Evolutionary conservation across 805 yeast species (phyloP).

Genomic region (Suhomyces vadensis): DNA sequence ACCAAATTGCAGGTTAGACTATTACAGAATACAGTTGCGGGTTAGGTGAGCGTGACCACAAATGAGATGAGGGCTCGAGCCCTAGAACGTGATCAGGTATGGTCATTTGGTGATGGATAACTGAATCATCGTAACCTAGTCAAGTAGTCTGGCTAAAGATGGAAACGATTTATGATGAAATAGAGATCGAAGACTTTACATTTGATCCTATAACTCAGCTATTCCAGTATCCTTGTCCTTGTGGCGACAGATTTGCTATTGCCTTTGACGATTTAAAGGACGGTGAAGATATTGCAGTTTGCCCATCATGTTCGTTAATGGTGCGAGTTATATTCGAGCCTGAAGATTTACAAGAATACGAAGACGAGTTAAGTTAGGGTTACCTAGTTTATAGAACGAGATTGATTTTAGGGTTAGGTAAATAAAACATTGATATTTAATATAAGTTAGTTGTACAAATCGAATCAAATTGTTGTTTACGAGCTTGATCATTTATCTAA

Average conservation of each 20-base stretch:
- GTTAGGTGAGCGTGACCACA: conserved; percentile 2
- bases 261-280: conserved; percentile 80
- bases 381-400: neutral
- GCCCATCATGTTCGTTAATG: conserved; percentile 95
- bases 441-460: neutral
- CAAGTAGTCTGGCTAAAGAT: conserved; percentile 23
- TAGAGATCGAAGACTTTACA: conserved; percentile 95
- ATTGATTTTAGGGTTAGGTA: conserved; percentile 1
- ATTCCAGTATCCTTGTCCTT: conserved; percentile 95
- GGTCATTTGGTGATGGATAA: neutral
- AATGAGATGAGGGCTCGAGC: conserved; percentile 11
- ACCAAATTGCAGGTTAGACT: conserved; percentile 3
- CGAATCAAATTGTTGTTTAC: neutral
- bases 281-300: conserved; percentile 92
- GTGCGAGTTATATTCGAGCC: conserved; percentile 86
- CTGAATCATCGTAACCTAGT: neutral
- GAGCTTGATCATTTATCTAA: neutral
- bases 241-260: conserved; percentile 94
- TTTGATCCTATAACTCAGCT: conserved; percentile 80
- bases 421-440: neutral
- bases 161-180: conserved; percentile 82
- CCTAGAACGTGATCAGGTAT: conserved; percentile 10
- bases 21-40: neutral
- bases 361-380: conserved; percentile 5
- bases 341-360: conserved; percentile 51